phyloP scores from a whole-genome alignment of 2,329 filamentous ascomycete genomes.

The Pleoardoris graminearum region DNA sequence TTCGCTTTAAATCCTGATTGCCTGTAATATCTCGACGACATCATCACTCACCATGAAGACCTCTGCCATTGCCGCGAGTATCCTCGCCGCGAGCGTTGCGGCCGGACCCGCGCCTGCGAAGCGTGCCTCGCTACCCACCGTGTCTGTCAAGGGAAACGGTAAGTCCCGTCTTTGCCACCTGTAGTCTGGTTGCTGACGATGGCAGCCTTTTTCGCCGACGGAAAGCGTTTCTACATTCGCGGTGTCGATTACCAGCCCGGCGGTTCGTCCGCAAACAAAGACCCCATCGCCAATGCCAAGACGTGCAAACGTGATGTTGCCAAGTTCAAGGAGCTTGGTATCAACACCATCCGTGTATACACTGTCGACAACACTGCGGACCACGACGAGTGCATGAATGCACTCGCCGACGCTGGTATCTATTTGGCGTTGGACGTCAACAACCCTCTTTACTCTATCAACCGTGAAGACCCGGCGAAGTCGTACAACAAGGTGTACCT shows the following conservation, averaged over 20 bases:
- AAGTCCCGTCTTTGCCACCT: slow-evolving; percentile 16
- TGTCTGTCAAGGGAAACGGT: slow-evolving; percentile 67
- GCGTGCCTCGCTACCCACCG: slow-evolving; percentile 49
- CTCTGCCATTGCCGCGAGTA: slow-evolving; percentile 51
- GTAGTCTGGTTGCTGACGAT: slow-evolving; percentile 24
- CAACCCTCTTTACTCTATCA: slow-evolving; percentile 86
- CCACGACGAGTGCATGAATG: slow-evolving; percentile 85
- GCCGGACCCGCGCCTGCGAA: slow-evolving; percentile 48
- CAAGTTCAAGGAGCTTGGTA: slow-evolving; percentile 80
- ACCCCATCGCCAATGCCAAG: slow-evolving; percentile 73
- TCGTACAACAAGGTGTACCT: slow-evolving; percentile 91
- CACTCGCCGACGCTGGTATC: slow-evolving; percentile 80
- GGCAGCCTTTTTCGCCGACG: slow-evolving; percentile 63
- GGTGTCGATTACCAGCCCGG: slow-evolving; percentile 69
- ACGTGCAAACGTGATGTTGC: slow-evolving; percentile 78
- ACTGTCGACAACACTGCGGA: slow-evolving; percentile 82
- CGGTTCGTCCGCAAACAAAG: slow-evolving; percentile 64
- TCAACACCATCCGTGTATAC: slow-evolving; percentile 93
- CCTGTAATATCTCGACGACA: slow-evolving; percentile 3
- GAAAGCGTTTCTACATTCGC: slow-evolving; percentile 63
- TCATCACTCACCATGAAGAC: slow-evolving; percentile 56
- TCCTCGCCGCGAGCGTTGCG: slow-evolving; percentile 52
- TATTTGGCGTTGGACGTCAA: slow-evolving; percentile 93
- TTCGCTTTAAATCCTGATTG: slow-evolving; percentile 4
- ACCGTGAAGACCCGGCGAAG: slow-evolving; percentile 69